Evolutionary conservation across 148 eudicot genomes (phyloP).

Genomic region (Tetragonia tetragonoides): DNA sequence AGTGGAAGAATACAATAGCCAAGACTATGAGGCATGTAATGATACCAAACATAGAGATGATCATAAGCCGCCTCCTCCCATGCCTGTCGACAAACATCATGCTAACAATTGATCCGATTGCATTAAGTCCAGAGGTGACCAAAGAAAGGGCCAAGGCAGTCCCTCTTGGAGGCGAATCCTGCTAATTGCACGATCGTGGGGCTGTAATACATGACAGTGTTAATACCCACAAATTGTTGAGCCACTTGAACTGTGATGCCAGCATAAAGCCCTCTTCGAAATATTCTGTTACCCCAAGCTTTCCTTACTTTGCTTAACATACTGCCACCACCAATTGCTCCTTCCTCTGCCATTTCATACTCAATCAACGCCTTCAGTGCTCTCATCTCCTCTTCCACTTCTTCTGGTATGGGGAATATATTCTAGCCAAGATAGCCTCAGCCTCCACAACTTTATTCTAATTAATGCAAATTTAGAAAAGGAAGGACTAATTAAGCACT

Average conservation of each 20-base stretch:
- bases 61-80: slow-evolving; percentile 82
- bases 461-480: background rate
- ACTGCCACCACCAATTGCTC: slow-evolving; percentile 37
- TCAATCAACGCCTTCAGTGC: slow-evolving; percentile 60
- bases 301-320: slow-evolving; percentile 42
- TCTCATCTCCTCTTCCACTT: slow-evolving; percentile 64
- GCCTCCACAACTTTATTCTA: slow-evolving; percentile 64
- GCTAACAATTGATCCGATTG: slow-evolving; percentile 66
- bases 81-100: slow-evolving; percentile 76
- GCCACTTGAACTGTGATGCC: slow-evolving; percentile 90
- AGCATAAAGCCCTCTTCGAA: slow-evolving; percentile 75
- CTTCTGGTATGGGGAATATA: slow-evolving; percentile 60
- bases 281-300: slow-evolving; percentile 54
- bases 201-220: slow-evolving; percentile 83
- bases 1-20: slow-evolving; percentile 47
- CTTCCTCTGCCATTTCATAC: slow-evolving; percentile 51
- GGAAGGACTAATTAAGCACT: too few species aligned
- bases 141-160: slow-evolving; percentile 87
- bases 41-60: slow-evolving; percentile 70
- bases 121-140: slow-evolving; percentile 75
- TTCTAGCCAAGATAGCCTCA: slow-evolving; percentile 54
- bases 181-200: slow-evolving; percentile 89
- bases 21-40: slow-evolving; percentile 57
- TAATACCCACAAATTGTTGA: slow-evolving; percentile 81
- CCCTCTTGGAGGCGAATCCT: slow-evolving; percentile 73